Evolutionary conservation across 2,329 filamentous ascomycete genomes (phyloP).

Genomic region (Pyricularia sp.): DNA sequence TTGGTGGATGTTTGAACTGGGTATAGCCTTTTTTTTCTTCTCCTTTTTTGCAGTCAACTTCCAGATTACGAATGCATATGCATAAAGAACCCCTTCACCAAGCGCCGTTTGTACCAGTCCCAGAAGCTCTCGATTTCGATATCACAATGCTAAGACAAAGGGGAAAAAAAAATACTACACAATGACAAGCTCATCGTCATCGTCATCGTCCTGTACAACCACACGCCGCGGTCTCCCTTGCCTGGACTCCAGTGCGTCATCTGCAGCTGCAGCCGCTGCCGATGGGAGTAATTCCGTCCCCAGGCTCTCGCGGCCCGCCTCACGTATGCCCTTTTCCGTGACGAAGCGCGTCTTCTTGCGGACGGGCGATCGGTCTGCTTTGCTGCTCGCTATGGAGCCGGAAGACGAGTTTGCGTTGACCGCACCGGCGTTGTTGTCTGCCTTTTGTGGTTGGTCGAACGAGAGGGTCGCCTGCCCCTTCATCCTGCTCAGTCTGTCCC

Average conservation of each 20-base stretch:
- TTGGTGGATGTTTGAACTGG: not conserved
- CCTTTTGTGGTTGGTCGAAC: conserved; percentile 20
- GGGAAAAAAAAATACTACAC: conserved; percentile 14
- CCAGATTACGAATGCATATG: not conserved
- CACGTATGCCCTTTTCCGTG: conserved; percentile 62
- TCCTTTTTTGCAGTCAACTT: not conserved
- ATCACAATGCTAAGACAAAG: not conserved
- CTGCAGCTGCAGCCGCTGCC: not conserved
- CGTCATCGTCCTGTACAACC: conserved; percentile 24
- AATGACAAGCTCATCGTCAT: conserved; percentile 36
- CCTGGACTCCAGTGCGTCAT: not conserved
- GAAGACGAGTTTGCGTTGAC: conserved; percentile 2
- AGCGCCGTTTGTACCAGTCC: not conserved
- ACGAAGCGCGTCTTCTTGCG: conserved; percentile 69
- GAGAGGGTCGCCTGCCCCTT: conserved; percentile 36
- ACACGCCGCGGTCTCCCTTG: conserved; percentile 17
- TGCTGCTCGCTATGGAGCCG: not conserved
- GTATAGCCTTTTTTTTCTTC: not conserved
- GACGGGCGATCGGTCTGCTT: conserved; percentile 29
- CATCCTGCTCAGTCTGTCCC: conserved; percentile 46
- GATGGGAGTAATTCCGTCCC: conserved; percentile 31
- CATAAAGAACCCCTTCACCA: not conserved
- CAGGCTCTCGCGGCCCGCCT: conserved; percentile 63
- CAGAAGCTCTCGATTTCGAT: not conserved
- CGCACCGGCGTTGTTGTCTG: conserved; percentile 3